phyloP scores from a whole-genome alignment of 2,329 filamentous ascomycete species.

The Apiospora koreana region DNA sequence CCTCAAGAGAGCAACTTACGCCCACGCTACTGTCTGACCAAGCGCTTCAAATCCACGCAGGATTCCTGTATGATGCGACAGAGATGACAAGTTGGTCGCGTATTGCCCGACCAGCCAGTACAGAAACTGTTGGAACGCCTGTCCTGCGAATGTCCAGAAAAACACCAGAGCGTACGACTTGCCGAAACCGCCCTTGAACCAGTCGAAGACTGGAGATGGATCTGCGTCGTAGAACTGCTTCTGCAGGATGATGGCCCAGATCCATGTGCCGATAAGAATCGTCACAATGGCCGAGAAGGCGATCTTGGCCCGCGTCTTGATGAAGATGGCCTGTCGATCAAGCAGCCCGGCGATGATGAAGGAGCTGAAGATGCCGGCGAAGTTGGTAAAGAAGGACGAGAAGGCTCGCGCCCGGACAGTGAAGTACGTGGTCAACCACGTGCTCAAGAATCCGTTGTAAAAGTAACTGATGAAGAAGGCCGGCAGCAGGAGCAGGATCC shows the following conservation, averaged over 20 bases:
- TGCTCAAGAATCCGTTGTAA: constrained; percentile 34
- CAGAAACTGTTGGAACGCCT: constrained; percentile 35
- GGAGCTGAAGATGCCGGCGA: constrained; percentile 32
- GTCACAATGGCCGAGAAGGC: constrained; percentile 28
- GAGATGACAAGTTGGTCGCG: constrained; percentile 30
- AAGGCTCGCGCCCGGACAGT: constrained; percentile 34
- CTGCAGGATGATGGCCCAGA: constrained; percentile 33
- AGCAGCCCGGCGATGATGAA: constrained; percentile 32
- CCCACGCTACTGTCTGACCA: constrained; percentile 34
- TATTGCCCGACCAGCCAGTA: constrained; percentile 36
- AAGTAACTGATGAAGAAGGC: constrained; percentile 38
- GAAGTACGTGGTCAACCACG: constrained; percentile 34
- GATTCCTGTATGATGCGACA: constrained; percentile 33
- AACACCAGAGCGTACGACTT: constrained; percentile 30
- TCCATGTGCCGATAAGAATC: constrained; percentile 32
- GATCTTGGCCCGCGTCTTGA: constrained; percentile 28
- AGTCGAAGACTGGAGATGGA: constrained; percentile 30
- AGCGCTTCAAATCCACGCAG: constrained; percentile 32
- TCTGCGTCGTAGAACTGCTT: constrained; percentile 30
- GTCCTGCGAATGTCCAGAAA: constrained; percentile 32
- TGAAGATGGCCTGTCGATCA: constrained; percentile 31
- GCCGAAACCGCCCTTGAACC: constrained; percentile 31
- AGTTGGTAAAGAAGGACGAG: constrained; percentile 37
- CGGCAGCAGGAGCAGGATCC: constrained; percentile 33
- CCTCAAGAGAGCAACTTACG: constrained; percentile 20